Conservation (phyloP, 495 filamentous ascomycete species). For the Annulohypoxylon nitens region DNA sequence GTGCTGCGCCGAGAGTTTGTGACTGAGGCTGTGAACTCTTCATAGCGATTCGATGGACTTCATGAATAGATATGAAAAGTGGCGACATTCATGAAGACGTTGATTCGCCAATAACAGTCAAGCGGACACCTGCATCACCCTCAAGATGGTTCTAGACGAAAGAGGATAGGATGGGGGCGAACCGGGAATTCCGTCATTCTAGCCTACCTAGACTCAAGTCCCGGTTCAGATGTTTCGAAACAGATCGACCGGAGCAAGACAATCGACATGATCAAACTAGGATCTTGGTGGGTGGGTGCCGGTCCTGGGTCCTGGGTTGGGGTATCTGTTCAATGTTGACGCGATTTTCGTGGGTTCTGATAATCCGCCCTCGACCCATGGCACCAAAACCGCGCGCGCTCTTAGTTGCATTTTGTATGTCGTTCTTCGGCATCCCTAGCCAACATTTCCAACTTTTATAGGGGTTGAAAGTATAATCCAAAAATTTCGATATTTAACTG, state of each 20-base stretch:
- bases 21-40: neutral
- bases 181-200: slow-evolving; percentile 1
- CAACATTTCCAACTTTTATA: neutral
- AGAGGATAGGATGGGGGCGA: slow-evolving; percentile 7
- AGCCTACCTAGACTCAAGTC: neutral
- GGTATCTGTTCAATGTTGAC: slow-evolving; percentile 15
- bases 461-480: slow-evolving; percentile 4
- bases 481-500: neutral
- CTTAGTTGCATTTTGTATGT: slow-evolving; percentile 6
- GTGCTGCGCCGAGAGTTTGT: neutral
- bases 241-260: slow-evolving; percentile 37
- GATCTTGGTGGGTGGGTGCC: slow-evolving; percentile 22
- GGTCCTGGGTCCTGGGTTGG: slow-evolving; percentile 21
- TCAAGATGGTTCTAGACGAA: slow-evolving; percentile 19
- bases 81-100: neutral
- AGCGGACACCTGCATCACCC: slow-evolving; percentile 14
- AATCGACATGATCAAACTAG: slow-evolving; percentile 20
- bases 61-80: neutral
- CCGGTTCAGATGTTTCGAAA: slow-evolving; percentile 41
- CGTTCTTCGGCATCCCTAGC: neutral
- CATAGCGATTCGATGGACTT: neutral
- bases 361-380: neutral
- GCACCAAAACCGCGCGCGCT: slow-evolving; percentile 20
- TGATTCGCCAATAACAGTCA: slow-evolving; percentile 25
- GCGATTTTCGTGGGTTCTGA: slow-evolving; percentile 28